Evolutionary conservation across 2,329 filamentous ascomycete species (phyloP), one percentile per base, ranked within the genome.

Genomic region (Alternaria atra): DNA sequence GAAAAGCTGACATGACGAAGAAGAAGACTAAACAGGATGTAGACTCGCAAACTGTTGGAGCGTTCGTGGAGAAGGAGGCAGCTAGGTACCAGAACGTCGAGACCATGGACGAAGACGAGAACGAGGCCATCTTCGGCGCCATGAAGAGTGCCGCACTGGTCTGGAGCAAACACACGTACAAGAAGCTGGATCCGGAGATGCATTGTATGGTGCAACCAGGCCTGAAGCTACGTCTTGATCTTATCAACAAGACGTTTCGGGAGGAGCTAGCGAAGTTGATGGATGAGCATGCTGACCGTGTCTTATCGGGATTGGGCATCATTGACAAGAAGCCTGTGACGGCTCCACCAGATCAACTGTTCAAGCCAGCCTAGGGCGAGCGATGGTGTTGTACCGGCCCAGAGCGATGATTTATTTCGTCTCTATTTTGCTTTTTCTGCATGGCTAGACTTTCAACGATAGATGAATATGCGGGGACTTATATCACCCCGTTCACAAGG

Each of bases 181-280:
- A 43, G 8, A 43, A 50, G 13, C 57, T 68, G 6, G 35, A 58
- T 4, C 8, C 29, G 6, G 53, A n/a, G 0, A 48, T 42, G 9
- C 60, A 58, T 35, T 20, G 44, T 7, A 23, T 35, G n/a, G 48
- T 64, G 13, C 52, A 34, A 20, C 51, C 56, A 1, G 62, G 60
- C 25, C 52, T 72, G n/a, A 59, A 67, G 15, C 40, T 72, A 48
- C 52, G 60, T 13, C 63, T 72, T 9, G 68, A 65, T 6, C 30
- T 50, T 9, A 51, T 72, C 17, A 50, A 58, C n/a, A 23, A 29
- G 5, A 20, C 10, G 30, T 63, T 66, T 20, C 57, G 52, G 52
- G 17, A 23, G 9, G 58, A 63, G 37, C 47, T 71, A 13, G 32
- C 37, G 5, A 35, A 44, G 20, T 9, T 63, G 40, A 35, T 68